A percentile compares a stretch with the other conserved stretches of the same genome.
phyloP scores from a whole-genome alignment of 306 rosid species.

The Echinosophora koreensis region DNA sequence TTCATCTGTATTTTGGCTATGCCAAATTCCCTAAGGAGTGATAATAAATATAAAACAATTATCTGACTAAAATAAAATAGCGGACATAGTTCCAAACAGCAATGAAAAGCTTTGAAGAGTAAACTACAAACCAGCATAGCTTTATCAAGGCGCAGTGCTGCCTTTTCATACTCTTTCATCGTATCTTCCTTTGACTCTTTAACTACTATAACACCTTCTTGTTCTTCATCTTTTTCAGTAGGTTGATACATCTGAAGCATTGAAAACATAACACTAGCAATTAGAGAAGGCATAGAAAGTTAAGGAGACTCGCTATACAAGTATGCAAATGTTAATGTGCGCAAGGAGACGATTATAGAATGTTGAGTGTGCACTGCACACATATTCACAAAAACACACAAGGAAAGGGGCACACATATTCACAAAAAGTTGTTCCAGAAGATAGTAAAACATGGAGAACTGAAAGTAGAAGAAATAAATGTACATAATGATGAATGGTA shows the following conservation, averaged over 20 bases:
- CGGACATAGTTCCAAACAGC: conserved; percentile 5
- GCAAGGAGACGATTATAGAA: conserved; percentile 4
- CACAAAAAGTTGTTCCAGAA: conserved; percentile 7
- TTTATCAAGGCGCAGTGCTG: conserved; percentile 71
- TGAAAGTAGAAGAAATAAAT: conserved; percentile 1
- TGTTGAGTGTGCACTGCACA: conserved; percentile 5
- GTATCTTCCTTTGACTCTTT: conserved; percentile 72
- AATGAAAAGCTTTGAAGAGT: conserved; percentile 42
- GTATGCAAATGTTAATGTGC: conserved; percentile 30
- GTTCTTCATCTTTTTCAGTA: conserved; percentile 55
- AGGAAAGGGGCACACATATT: neutral
- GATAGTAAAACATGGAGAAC: conserved; percentile 9
- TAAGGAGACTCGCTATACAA: neutral
- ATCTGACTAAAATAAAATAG: neutral
- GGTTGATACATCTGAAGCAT: conserved; percentile 72
- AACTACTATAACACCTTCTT: conserved; percentile 61
- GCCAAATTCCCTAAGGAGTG: conserved; percentile 10
- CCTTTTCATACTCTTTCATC: conserved; percentile 78
- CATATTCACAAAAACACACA: conserved; percentile 22
- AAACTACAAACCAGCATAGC: conserved; percentile 77
- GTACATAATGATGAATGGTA: conserved; percentile 28
- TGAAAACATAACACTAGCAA: conserved; percentile 28
- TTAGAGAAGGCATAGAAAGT: conserved; percentile 27
- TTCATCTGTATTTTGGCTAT: neutral
- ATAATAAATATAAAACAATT: neutral